Base-by-base conservation (phyloP, 2,329 filamentous ascomycete genomes). In the Alternaria triticimaculans region DNA sequence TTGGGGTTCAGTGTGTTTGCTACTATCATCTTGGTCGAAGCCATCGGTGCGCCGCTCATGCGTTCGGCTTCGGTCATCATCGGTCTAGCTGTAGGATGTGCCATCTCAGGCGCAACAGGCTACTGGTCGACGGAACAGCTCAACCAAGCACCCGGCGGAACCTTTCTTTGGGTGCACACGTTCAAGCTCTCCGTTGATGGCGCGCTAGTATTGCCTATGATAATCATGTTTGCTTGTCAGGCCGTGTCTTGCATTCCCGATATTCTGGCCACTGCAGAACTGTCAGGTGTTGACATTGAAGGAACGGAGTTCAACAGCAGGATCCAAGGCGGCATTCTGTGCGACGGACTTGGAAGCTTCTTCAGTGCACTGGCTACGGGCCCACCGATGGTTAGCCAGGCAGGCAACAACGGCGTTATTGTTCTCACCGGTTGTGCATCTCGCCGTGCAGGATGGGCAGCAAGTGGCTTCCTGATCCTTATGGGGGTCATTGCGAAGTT, bases 221-320 rank as follows among this genome's bases (percentile, higher is more conserved):
- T 75, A 23, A 74, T 75, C 62, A 75, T 76, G 74, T 75, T 76
- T 49, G 68, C 69, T 4, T 75, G 72, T 30, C 72, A 76, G 44
- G 74, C 71, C 10, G 68, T 76, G 20, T 65, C 49, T n/a, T 81
- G 79, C 48, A 82, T 82, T 71, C 80, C 80, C 6, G 72, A 76
- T 49, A 73, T 76, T 33, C 58, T 76, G 6, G 73, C 74, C 21
- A 75, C 73, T 18, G 73, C 74, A 1, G 73, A 76, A 48, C 63
- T 74, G 8, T 73, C 69, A 2, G 66, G 56, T 21, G 71, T 75
- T 4, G 61, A 67, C n/a, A 75, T 76, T 15, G 74, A 75, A 61
- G 73, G 71, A 8, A 72, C 70, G 0, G 65, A 71, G 6, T 75
- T 76, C 64, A 76, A 74, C 60, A 69, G 63, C 56, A 57, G 72